Base-by-base conservation (phyloP, 2,329 filamentous ascomycete genomes). In the Aspergillus cejpii region DNA sequence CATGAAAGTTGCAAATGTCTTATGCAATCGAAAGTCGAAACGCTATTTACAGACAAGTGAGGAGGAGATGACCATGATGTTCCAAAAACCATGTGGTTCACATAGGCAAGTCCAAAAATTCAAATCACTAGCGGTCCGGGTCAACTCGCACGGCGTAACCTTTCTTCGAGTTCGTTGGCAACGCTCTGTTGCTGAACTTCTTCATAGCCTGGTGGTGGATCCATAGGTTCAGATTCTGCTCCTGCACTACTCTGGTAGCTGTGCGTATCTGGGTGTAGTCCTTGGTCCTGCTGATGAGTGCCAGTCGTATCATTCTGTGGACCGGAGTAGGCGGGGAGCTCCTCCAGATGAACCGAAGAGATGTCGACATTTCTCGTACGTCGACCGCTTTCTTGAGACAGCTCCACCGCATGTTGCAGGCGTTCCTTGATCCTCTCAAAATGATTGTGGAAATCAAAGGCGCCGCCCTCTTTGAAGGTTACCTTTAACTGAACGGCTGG, bases 381-480 rank as follows among this genome's bases (percentile, higher is more conserved):
- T 17, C 69, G 71, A 15, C 55, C 60, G 37, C 61, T 69, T 27
- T 70, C 66, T 12, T 54, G 57, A 3, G 60, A 55, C 11, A 61
- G 58, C 40, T 92, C 86, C 28, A 89, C 80, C 6, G 83, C 87
- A 58, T 96, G 87, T 52, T 84, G 78, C 44, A 95, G 71, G 5
- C 88, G 79, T 61, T 94, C 90, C 62, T 87, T 89, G 52, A 96
- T 81, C 44, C 85, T 77, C 58, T 94, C 87, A 60, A 90, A 95
- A 41, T 80, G 80, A 40, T 80, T 79, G 58, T 90, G 84, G 61
- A 94, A 97, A 56, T 95, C 89, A 64, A 85, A 92, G 47, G 90
- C 90, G n/a, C 91, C 91, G 34, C 91, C 91, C 51, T 97, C 90
- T 62, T 89, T 90, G 74, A 97, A 97, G 17, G 84, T 89, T 58